Base-by-base conservation (phyloP, 306 rosid genomes). In the Lablab purpureus region DNA sequence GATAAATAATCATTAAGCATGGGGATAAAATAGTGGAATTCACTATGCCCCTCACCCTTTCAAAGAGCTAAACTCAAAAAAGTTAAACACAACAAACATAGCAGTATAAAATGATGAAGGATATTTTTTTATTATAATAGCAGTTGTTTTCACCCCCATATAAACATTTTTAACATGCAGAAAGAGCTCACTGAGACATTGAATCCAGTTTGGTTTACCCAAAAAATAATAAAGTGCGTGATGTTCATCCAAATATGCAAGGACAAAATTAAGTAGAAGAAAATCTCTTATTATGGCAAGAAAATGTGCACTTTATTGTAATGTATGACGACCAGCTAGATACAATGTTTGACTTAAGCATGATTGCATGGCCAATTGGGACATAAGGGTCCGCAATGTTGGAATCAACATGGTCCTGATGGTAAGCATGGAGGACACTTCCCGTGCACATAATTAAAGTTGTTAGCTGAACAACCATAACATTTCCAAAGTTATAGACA, bases 1-100 rank as follows among this genome's bases (percentile, higher is more conserved):
- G 52, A 54, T 73, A 84, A 79, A 81, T 62, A 84, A 89, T 89
- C 85, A 85, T 89, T 74, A 89, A 82, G 93, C 91, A 84, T 87
- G 93, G 74, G 81, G 67, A 41, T 83, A 69, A 18, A 76, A 76
- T 73, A 85, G 84, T 70, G 77, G 60, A 65, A 56, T 56, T 25
- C 56, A 78, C 54, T 15, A 84, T 76, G 74, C 81, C 80, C 80
- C 81, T 80, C 13, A 72, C 5, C 81, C 55, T 59, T 81, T 54
- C 43, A 23, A n/a, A 37, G 11, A 37, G 40, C 13, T 75, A 19
- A 73, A 54, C 28, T 10, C 6, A 5, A 12, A 25, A n/a, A 49
- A 32, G 41, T 66, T 25, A 65, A 77, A 78, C 12, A n/a, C 18
- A 78, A 74, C 46, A 77, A 32, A 60, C 58, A 68, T 51, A 13